Evolutionary conservation across 208 protist species (phyloP).

Genomic region (Acanthamoeba rhysodes): DNA sequence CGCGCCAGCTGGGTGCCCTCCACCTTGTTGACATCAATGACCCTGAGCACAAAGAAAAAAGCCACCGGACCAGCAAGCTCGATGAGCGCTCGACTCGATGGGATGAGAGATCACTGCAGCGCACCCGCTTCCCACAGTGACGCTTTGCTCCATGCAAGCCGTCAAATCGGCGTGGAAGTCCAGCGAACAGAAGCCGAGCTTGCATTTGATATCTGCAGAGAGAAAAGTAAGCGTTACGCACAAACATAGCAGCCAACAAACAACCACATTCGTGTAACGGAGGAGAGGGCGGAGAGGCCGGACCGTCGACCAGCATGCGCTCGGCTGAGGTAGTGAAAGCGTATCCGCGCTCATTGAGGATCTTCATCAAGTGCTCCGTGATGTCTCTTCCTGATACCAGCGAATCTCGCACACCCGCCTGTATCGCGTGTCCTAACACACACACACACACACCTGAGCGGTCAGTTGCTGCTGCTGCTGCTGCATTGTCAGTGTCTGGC

Average conservation of each 20-base stretch:
- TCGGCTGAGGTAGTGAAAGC: conserved; percentile 97
- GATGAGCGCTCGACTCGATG: too few relatives aligned
- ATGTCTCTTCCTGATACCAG: conserved; percentile 87
- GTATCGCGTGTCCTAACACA: not conserved
- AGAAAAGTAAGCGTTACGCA: too few relatives aligned
- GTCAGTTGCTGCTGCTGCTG: too few relatives aligned
- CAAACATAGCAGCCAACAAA: not conserved
- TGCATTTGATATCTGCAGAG: conserved; percentile 90
- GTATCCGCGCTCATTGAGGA: conserved; percentile 86
- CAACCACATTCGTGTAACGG: not conserved
- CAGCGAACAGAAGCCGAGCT: conserved; percentile 94
- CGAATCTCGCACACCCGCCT: not conserved
- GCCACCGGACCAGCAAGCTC: too few relatives aligned
- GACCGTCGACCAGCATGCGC: conserved; percentile 95
- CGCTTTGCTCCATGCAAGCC: conserved; percentile 83
- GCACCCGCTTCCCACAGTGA: too few relatives aligned
- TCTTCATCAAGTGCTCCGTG: conserved; percentile 82
- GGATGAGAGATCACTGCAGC: too few relatives aligned
- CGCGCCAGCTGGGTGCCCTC: not conserved
- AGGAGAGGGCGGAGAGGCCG: not conserved
- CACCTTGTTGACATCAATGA: not conserved
- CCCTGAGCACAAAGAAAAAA: not conserved
- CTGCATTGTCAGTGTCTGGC: too few relatives aligned
- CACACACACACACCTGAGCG: not conserved
- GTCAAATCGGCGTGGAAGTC: conserved; percentile 94